Percentiles rank a stretch among this genome's conserved stretches.
Evolutionary conservation across 345 rosid genomes (phyloP).

Genomic region (Sisymbrium altissimum): DNA sequence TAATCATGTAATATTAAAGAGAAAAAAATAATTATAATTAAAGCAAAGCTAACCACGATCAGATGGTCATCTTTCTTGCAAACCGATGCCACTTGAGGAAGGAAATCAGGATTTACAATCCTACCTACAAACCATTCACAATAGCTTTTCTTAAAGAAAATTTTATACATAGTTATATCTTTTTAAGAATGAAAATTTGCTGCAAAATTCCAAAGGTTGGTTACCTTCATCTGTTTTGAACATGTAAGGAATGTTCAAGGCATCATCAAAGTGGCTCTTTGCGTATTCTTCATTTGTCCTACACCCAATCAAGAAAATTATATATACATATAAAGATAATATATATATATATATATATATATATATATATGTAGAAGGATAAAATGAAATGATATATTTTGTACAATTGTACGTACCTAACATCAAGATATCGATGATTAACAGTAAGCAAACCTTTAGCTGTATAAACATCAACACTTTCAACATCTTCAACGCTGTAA

Average conservation of each 20-base stretch:
- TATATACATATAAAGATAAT: not conserved
- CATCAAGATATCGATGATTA: slow-evolving; percentile 44
- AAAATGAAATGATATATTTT: not conserved
- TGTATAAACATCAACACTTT: slow-evolving; percentile 36
- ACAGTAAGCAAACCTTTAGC: slow-evolving; percentile 49
- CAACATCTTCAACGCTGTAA: slow-evolving; percentile 26
- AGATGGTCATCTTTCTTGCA: slow-evolving; percentile 44
- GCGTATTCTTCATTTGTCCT: slow-evolving; percentile 52
- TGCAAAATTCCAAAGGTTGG: not conserved
- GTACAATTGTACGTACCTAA: slow-evolving; percentile 35
- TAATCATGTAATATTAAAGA: not conserved
- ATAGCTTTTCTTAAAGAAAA: too few relatives aligned
- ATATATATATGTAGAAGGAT: not conserved
- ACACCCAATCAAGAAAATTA: not conserved
- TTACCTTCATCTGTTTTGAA: slow-evolving; percentile 50
- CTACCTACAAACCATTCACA: not conserved
- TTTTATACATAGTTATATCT: too few relatives aligned
- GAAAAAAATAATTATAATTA: not conserved
- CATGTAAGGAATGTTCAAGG: slow-evolving; percentile 52
- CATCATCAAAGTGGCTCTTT: slow-evolving; percentile 45
- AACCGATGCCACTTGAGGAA: slow-evolving; percentile 31
- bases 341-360: not conserved
- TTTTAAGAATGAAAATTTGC: not conserved
- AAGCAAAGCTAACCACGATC: slow-evolving; percentile 42
- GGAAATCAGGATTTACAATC: slow-evolving; percentile 39